Base-by-base conservation (phyloP, 2,329 filamentous ascomycete genomes). In the Epichloe uncinata region DNA sequence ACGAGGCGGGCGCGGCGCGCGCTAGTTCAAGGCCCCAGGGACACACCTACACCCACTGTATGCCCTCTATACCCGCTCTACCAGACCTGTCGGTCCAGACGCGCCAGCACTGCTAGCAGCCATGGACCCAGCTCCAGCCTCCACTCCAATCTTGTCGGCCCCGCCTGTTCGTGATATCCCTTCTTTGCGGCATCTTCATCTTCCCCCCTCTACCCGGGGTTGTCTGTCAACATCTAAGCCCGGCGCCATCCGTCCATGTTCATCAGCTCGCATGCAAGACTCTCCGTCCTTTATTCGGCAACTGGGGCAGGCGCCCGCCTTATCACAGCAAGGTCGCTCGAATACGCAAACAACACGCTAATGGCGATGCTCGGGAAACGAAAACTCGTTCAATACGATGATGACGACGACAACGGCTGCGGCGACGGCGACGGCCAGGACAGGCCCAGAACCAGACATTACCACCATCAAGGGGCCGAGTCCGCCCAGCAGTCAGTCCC, bases 361-460 rank as follows among this genome's bases (percentile, higher is more conserved):
- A 42, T 48, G n/a, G 26, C 46, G 5, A 63, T 63, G 61, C 45
- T 50, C 11, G 49, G 47, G 5, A 63, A 63, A 48, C 58, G 61
- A 30, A 63, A 58, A 50, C 46, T 49, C 50, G 52, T 51, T 44
- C 15, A 34, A 4, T 49, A 52, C 18, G 44, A 49, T 4, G 46
- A 48, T 38, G 48, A 47, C 9, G 48, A 37, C 44, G 41, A 48
- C 22, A 4, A 5, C 22, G 22, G 36, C 33, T 15, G 41, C n/a
- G 22, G 13, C 41, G 33, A 16, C 4, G 22, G 7, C 13, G n/a
- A 8, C 26, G 13, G 33, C 15, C 22, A 30, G 7, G n/a, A 2
- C 42, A n/a, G 34, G 16, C 6, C 4, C 8, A 6, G 11, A 22
- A 22, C 12, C 40, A 22, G 20, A 8, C 34, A 36, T 12, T 3